Percentiles rank a stretch among this genome's conserved stretches.
Conservation (phyloP, 2,329 filamentous ascomycete species). For the Pyricularia grisea region DNA sequence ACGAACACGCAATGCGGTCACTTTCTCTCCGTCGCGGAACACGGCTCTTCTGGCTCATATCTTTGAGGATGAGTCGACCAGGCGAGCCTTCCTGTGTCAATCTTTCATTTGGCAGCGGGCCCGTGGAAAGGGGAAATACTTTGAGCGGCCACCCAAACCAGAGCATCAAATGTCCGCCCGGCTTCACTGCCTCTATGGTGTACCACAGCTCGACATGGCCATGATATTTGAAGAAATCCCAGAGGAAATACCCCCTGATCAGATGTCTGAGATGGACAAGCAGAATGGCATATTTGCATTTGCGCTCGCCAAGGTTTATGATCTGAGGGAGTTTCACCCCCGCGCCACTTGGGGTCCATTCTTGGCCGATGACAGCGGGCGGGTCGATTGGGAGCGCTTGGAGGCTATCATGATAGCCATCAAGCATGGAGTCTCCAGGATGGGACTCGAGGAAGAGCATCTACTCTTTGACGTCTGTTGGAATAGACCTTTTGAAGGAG, state of each 20-base stretch:
- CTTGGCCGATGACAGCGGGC: constrained; percentile 47
- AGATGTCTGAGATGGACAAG: background rate
- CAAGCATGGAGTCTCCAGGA: constrained; percentile 48
- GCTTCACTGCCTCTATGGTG: constrained; percentile 60
- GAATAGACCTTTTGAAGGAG: constrained; percentile 45
- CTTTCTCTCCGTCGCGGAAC: constrained; percentile 37
- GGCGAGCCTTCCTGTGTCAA: constrained; percentile 50
- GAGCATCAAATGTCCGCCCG: constrained; percentile 58
- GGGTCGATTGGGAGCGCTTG: constrained; percentile 72
- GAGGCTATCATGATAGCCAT: constrained; percentile 62
- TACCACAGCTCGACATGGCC: constrained; percentile 31
- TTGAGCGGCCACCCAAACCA: constrained; percentile 21
- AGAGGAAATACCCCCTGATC: background rate
- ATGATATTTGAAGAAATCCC: background rate
- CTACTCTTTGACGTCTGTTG: constrained; percentile 22
- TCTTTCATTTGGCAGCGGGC: constrained; percentile 56
- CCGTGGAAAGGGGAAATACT: constrained; percentile 21
- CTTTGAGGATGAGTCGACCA: constrained; percentile 31
- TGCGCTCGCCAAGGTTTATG: constrained; percentile 63
- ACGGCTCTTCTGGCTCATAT: constrained; percentile 30
- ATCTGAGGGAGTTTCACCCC: constrained; percentile 57
- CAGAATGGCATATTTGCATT: constrained; percentile 37
- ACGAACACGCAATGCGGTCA: constrained; percentile 18
- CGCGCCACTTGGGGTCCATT: constrained; percentile 64
- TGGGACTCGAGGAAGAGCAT: constrained; percentile 25